These are phyloP conservation scores for Salix viminalis DNA, from an alignment of 345 rosid species.

Conservation along the genomic window DNA sequence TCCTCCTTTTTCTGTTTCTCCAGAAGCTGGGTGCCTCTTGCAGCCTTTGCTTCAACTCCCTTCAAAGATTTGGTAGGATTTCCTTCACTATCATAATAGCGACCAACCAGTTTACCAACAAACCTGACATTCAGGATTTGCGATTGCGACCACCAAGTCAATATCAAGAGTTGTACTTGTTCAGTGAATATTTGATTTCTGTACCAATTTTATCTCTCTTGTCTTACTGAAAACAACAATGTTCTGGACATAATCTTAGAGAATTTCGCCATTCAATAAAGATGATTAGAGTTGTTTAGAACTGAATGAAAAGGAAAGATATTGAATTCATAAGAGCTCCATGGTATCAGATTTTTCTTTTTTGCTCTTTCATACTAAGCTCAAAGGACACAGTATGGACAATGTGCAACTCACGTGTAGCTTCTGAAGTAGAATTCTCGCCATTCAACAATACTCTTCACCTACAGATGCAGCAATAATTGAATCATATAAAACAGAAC, in stretches of 20 bases:
- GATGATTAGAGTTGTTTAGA: no score
- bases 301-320: no score
- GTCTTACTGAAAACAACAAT: no score
- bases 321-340: no score
- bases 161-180: background rate
- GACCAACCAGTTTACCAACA: slow-evolving; percentile 83
- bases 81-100: slow-evolving; percentile 71
- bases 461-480: slow-evolving; percentile 41
- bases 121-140: slow-evolving; percentile 37
- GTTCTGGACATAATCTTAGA: no score
- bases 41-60: slow-evolving; percentile 92
- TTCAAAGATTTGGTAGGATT: slow-evolving; percentile 80
- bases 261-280: no score
- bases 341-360: background rate
- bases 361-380: background rate
- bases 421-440: slow-evolving; percentile 75
- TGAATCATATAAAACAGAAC: background rate
- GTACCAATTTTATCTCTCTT: background rate
- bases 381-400: background rate
- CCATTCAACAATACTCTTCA: slow-evolving; percentile 91
- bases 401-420: slow-evolving; percentile 58
- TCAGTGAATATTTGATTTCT: background rate
- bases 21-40: slow-evolving; percentile 84
- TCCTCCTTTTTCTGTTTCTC: slow-evolving; percentile 88
- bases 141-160: background rate